Evolutionary conservation across 2,329 filamentous ascomycete genomes (phyloP), one percentile per base, ranked within the genome.

Genomic region (Chalaropsis thielavioides): DNA sequence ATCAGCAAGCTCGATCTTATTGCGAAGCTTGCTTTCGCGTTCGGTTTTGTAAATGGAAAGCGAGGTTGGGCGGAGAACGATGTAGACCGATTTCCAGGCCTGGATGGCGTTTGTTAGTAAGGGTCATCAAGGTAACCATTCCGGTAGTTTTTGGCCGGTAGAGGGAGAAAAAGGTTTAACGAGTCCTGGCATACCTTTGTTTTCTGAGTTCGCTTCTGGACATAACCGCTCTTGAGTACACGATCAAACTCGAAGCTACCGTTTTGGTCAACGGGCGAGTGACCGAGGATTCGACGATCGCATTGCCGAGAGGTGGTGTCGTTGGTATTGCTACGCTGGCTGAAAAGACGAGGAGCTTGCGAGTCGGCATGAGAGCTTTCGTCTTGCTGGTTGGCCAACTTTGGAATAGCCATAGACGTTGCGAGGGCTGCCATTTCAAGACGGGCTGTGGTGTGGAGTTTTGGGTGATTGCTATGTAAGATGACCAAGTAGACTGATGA

Each of bases 171-270:
- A 60, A 46, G 10, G 10, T 43, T n/a, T 59, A n/a, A 31, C 15
- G 13, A 54, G 35, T 43, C 31, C 44, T 24, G 6, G 68, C 74
- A 65, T 75, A 91, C 90, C 86, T 95, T 96, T 67, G 92, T 97
- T 79, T 92, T 96, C 71, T 92, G 88, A 19, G 91, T 95, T 70
- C 92, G 85, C 76, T 95, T 95, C 72, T 88, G 83, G 46, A 96
- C 85, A 69, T 87, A 88, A 67, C 92, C 92, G 66, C 87, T 85
- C 77, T 95, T 97, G 74, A 97, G 82, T 64, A 97, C 89, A 62
- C 91, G 87, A 75, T 99, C 94, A 72, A 95, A 95, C 72, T 94
- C 92, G 74, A 96, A 99, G 75, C 90, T 94, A 68, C 94, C 94
- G 75, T 95, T 92, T 75, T 95, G 87, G 73, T 92, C 95, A 69